Evolutionary conservation across 805 yeast species (phyloP).

Genomic region (Starmera pachycereana): DNA sequence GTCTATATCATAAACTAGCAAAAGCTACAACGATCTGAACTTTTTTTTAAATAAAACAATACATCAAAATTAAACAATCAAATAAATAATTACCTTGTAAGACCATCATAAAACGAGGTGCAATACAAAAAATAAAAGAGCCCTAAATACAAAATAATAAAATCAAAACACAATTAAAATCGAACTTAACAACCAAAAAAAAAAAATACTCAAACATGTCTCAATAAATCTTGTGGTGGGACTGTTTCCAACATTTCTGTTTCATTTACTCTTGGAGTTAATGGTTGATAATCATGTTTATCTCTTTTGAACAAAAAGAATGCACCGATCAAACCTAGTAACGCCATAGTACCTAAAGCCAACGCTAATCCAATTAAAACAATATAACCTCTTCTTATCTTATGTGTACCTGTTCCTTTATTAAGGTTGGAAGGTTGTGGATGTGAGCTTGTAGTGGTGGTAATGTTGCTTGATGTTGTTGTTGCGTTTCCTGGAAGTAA

Average conservation of each 20-base stretch:
- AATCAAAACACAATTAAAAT: neutral
- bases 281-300: slow-evolving; percentile 31
- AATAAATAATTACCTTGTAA: neutral
- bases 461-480: slow-evolving; percentile 7
- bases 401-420: slow-evolving; percentile 8
- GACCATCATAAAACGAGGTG: neutral
- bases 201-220: slow-evolving; percentile 13
- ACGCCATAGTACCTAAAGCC: slow-evolving; percentile 41
- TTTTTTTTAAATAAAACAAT: neutral
- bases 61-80: neutral
- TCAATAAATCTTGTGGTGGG: slow-evolving; percentile 47
- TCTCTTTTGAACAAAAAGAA: slow-evolving; percentile 26
- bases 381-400: slow-evolving; percentile 45
- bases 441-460: slow-evolving; percentile 12
- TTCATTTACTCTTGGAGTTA: slow-evolving; percentile 48
- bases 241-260: slow-evolving; percentile 50
- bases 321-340: slow-evolving; percentile 31
- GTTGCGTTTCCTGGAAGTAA: slow-evolving; percentile 10
- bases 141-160: neutral
- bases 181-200: neutral
- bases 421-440: slow-evolving; percentile 3
- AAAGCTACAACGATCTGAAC: neutral
- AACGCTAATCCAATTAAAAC: slow-evolving; percentile 62
- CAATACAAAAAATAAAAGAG: neutral
- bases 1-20: slow-evolving; percentile 7